These are phyloP conservation scores for Suillus paluster DNA, from an alignment of 768 basidiomycete species.

Conservation along the genomic window DNA sequence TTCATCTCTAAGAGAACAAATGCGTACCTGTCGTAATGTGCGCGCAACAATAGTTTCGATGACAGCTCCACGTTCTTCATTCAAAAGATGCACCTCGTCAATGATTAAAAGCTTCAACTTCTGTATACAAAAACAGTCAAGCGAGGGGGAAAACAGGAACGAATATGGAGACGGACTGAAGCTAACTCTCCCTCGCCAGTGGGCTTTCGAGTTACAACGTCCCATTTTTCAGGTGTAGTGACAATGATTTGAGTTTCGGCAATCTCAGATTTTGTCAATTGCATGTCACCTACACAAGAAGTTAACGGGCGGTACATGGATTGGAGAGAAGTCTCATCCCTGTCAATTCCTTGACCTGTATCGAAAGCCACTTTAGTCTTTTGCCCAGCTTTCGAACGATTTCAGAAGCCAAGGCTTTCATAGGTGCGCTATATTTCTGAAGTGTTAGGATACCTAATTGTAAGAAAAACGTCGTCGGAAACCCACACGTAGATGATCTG, in stretches of 20 bases:
- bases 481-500: constrained; percentile 96
- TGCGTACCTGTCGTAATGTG: constrained; percentile 80
- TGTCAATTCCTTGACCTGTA: constrained; percentile 89
- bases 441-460: not conserved
- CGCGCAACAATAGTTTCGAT: constrained; percentile 98
- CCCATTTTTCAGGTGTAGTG: constrained; percentile 99
- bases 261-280: constrained; percentile 91
- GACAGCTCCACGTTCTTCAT: constrained; percentile 97
- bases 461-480: not conserved
- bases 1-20: not conserved
- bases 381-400: constrained; percentile 93
- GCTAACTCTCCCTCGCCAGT: constrained; percentile 97
- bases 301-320: not conserved
- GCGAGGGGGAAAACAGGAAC: not conserved
- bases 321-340: constrained; percentile 47
- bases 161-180: constrained; percentile 56
- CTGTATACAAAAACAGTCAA: constrained; percentile 43
- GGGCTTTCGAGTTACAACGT: constrained; percentile 96
- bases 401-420: constrained; percentile 97
- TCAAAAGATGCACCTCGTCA: constrained; percentile 95
- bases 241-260: constrained; percentile 96
- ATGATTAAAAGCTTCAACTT: constrained; percentile 93
- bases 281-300: constrained; percentile 78
- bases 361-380: constrained; percentile 84
- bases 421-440: constrained; percentile 71